Conservation (phyloP, 805 yeast species). For the Teunomyces pallodes region DNA sequence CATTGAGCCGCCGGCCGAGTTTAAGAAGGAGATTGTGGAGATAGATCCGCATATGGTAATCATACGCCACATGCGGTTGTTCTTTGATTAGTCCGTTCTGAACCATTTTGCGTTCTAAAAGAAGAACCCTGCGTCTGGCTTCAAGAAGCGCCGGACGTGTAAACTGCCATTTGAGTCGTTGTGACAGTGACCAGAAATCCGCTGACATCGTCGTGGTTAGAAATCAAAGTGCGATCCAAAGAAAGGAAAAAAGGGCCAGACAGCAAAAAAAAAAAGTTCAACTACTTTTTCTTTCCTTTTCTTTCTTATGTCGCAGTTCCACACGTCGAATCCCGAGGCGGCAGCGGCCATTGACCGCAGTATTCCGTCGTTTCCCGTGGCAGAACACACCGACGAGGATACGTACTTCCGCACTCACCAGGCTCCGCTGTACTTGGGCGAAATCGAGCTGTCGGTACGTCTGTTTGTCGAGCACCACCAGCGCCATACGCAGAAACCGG, state of each 20-base stretch:
- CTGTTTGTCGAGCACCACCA: slow-evolving; percentile 61
- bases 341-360: slow-evolving; percentile 76
- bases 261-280: no score
- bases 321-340: slow-evolving; percentile 69
- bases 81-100: slow-evolving; percentile 43
- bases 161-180: slow-evolving; percentile 77
- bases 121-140: slow-evolving; percentile 39
- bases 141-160: slow-evolving; percentile 57
- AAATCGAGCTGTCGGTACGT: slow-evolving; percentile 53
- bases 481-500: slow-evolving; percentile 40
- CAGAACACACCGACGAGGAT: slow-evolving; percentile 68
- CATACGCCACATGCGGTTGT: slow-evolving; percentile 48
- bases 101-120: slow-evolving; percentile 42
- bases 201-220: slow-evolving; percentile 60
- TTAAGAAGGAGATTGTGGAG: slow-evolving; percentile 72
- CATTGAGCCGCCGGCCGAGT: slow-evolving; percentile 72
- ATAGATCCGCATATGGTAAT: slow-evolving; percentile 68
- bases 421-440: slow-evolving; percentile 71
- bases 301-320: slow-evolving; percentile 9
- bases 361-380: slow-evolving; percentile 76
- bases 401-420: slow-evolving; percentile 68
- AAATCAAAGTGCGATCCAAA: background rate
- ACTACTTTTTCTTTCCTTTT: background rate
- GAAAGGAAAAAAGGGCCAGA: no score
- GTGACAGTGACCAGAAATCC: slow-evolving; percentile 85